Percentiles rank a stretch among this genome's conserved stretches.
These are phyloP conservation scores for Calocybe gangraenosa DNA, from an alignment of 768 basidiomycete species.

Conservation along the genomic window DNA sequence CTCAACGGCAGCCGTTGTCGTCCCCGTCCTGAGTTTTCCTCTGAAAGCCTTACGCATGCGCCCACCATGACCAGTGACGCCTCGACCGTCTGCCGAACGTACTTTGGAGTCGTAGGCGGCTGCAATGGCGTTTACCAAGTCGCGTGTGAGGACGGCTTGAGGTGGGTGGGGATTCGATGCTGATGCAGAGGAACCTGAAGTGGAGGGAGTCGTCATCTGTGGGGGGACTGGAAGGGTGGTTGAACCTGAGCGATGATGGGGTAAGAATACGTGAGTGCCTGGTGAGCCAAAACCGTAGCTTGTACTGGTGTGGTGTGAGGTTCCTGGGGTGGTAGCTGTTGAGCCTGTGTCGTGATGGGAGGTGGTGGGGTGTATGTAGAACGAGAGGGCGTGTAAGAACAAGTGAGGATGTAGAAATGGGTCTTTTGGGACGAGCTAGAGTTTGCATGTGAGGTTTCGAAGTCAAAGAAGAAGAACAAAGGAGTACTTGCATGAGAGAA, in stretches of 20 bases:
- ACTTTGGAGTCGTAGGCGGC: slow-evolving; percentile 44
- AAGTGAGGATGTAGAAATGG: slow-evolving; percentile 69
- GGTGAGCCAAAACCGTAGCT: slow-evolving; percentile 3
- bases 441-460: not conserved
- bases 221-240: slow-evolving; percentile 8
- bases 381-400: slow-evolving; percentile 47
- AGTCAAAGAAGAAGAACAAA: too few relatives aligned
- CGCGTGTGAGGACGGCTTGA: slow-evolving; percentile 34
- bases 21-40: slow-evolving; percentile 40
- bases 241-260: slow-evolving; percentile 7
- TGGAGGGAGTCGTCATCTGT: slow-evolving; percentile 2
- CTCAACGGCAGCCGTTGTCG: slow-evolving; percentile 20
- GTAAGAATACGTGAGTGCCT: slow-evolving; percentile 6
- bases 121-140: slow-evolving; percentile 43
- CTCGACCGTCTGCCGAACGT: slow-evolving; percentile 45
- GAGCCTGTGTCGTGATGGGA: slow-evolving; percentile 16
- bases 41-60: slow-evolving; percentile 47
- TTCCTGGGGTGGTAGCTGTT: slow-evolving; percentile 7
- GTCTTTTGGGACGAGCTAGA: slow-evolving; percentile 57
- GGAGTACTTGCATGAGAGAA: slow-evolving; percentile 30
- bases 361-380: slow-evolving; percentile 27
- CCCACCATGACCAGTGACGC: slow-evolving; percentile 35
- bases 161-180: slow-evolving; percentile 14
- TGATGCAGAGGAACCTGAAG: slow-evolving; percentile 5
- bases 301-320: slow-evolving; percentile 16